Base-by-base conservation (phyloP, 1,284 basidiomycete species). In the Ganoderma lucidum region DNA sequence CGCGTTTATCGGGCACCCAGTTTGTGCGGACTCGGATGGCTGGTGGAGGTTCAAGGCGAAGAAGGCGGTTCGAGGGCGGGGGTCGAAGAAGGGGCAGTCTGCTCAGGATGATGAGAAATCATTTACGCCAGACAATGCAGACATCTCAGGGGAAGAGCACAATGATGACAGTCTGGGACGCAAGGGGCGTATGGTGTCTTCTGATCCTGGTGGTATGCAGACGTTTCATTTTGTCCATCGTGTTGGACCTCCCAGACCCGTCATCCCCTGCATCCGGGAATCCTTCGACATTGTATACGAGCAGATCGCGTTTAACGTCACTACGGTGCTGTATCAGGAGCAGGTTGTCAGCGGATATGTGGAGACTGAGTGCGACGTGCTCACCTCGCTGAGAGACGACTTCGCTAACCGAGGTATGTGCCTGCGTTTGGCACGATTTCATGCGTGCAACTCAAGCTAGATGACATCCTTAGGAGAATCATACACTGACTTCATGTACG, bases 1-100 rank as follows among this genome's bases (percentile, higher is more conserved):
- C n/a, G 94, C 91, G 1, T 99, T 99, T 78, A 86, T 99, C 51
- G 97, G 97, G 0, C 97, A 99, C 80, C 97, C 97, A 0, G 96
- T 99, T 1, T 93, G 92, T 75, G 88, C 90, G 12, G 91, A 93
- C 42, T 76, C 85, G n/a, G 91, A 93, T 74, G 93, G 91, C 0
- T 82, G 80, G 6, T 95, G 94, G 94, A 82, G 82, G 42, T 93
- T 93, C 78, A 88, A 86, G 73, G 72, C 77, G 65, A 86, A 86
- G 71, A 70, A 80, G 55, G 79, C 80, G 42, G 83, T 85, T 53
- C 82, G 90, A 65, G 89, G 88, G 41, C 80, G 90, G 60, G 88
- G 87, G 55, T 84, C 86, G 15, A 85, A 85, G 67, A 84, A 85
- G 71, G 75, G 78, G 28, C 77, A 77, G 66, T 75, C 78, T 19